Conservation (phyloP, 805 yeast species). For the Saturnispora dispora region DNA sequence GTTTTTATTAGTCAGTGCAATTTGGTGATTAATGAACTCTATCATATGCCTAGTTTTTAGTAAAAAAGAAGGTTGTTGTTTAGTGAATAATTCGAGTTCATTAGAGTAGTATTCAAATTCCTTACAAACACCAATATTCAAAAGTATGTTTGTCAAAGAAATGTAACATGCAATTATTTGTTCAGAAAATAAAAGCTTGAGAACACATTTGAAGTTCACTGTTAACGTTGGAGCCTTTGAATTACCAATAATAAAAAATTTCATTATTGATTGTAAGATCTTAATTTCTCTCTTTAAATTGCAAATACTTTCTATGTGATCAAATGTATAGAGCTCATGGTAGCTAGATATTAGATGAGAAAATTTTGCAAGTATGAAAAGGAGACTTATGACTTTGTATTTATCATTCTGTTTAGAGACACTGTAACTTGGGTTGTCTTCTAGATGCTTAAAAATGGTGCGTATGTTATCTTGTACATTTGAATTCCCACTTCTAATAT, state of each 20-base stretch:
- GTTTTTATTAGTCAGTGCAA: conserved; percentile 12
- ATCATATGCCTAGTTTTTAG: conserved; percentile 17
- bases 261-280: conserved; percentile 43
- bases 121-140: conserved; percentile 46
- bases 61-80: conserved; percentile 22
- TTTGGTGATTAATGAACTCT: conserved; percentile 18
- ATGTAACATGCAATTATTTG: conserved; percentile 32
- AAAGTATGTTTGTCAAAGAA: conserved; percentile 30
- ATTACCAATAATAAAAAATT: conserved; percentile 26
- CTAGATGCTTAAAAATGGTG: neutral
- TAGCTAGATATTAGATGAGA: conserved; percentile 27
- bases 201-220: conserved; percentile 14
- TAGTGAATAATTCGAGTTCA: conserved; percentile 38
- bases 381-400: conserved; percentile 12
- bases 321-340: conserved; percentile 15
- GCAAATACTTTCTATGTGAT: conserved; percentile 24
- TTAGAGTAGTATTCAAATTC: conserved; percentile 47
- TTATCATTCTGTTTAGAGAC: conserved; percentile 15
- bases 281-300: conserved; percentile 43
- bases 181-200: conserved; percentile 31
- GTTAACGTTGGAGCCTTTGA: conserved; percentile 14
- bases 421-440: neutral
- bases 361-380: conserved; percentile 28
- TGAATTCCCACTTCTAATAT: neutral
- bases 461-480: neutral